A percentile compares a stretch with the other conserved stretches of the same genome.
phyloP scores from a whole-genome alignment of 805 yeast species.

The Nakazawaea sp. region DNA sequence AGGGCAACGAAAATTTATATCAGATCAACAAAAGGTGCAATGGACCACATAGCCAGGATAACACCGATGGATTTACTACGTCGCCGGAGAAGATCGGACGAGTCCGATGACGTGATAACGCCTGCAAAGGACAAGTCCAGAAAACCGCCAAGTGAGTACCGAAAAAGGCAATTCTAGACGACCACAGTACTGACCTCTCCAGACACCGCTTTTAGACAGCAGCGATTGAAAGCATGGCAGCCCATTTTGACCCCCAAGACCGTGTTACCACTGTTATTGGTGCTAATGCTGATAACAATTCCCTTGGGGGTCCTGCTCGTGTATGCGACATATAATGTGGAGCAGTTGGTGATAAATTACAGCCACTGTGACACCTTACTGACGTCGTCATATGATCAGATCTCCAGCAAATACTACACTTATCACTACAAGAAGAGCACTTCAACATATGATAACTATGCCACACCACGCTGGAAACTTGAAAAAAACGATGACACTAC shows the following conservation, averaged over 20 bases:
- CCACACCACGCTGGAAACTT: conserved; percentile 60
- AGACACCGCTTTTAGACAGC: conserved; percentile 76
- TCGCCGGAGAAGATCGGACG: conserved; percentile 6
- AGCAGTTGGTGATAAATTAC: conserved; percentile 70
- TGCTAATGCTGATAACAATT: conserved; percentile 73
- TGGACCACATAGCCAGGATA: too few relatives aligned
- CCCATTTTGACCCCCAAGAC: conserved; percentile 91
- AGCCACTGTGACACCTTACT: conserved; percentile 56
- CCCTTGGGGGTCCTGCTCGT: conserved; percentile 87
- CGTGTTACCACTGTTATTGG: conserved; percentile 75
- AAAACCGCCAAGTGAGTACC: conserved; percentile 40
- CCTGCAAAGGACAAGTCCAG: conserved; percentile 30
- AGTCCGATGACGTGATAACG: conserved; percentile 1
- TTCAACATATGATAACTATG: conserved; percentile 20
- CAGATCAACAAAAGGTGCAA: too few relatives aligned
- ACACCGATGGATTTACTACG: conserved; percentile 14
- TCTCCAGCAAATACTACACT: conserved; percentile 54
- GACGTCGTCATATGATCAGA: conserved; percentile 29
- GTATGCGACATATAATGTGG: conserved; percentile 72
- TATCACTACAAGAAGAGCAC: conserved; percentile 53
- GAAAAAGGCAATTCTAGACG: conserved; percentile 10
- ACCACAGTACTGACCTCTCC: conserved; percentile 18
- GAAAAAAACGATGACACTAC: conserved; percentile 22
- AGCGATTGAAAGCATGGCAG: conserved; percentile 56
- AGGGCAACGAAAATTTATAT: too few relatives aligned